phyloP scores from a whole-genome alignment of 352 stramenopile genomes.

The Phytophthora sansomeana region DNA sequence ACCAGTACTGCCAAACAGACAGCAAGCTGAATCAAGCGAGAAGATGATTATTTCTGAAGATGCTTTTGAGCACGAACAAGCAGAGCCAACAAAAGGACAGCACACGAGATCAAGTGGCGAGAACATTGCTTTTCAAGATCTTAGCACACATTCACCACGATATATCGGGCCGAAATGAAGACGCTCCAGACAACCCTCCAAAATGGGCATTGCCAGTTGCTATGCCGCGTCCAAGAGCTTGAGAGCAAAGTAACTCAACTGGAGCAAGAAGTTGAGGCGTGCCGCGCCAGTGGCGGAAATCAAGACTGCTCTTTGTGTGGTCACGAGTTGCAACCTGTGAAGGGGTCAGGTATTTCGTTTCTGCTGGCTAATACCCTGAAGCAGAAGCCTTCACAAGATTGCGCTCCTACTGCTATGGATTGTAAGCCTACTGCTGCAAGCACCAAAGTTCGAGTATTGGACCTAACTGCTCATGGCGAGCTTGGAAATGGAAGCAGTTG shows the following conservation, averaged over 20 bases:
- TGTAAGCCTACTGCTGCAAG: background rate
- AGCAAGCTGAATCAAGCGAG: background rate
- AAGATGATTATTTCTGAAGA: conserved; percentile 2
- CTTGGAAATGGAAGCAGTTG: background rate
- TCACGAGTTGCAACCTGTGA: background rate
- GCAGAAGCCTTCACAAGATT: background rate
- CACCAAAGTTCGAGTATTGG: background rate
- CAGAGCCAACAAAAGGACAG: background rate
- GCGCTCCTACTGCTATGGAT: background rate
- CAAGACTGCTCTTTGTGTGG: background rate
- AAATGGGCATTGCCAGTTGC: conserved; percentile 13
- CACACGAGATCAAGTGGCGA: background rate
- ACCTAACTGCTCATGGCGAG: background rate
- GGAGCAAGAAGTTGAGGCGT: conserved; percentile 10
- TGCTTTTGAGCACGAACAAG: background rate
- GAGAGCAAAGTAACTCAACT: conserved; percentile 17
- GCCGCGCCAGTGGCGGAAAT: background rate
- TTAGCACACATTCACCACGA: background rate
- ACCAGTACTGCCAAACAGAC: background rate
- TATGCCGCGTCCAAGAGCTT: conserved; percentile 13
- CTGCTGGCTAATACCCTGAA: background rate
- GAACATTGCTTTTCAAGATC: conserved; percentile 4
- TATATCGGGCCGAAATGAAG: conserved; percentile 3
- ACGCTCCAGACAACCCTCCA: conserved; percentile 13
- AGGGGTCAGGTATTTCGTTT: no score